phyloP scores from a whole-genome alignment of 805 yeast genomes.

The Nakazawaea molendinolei region DNA sequence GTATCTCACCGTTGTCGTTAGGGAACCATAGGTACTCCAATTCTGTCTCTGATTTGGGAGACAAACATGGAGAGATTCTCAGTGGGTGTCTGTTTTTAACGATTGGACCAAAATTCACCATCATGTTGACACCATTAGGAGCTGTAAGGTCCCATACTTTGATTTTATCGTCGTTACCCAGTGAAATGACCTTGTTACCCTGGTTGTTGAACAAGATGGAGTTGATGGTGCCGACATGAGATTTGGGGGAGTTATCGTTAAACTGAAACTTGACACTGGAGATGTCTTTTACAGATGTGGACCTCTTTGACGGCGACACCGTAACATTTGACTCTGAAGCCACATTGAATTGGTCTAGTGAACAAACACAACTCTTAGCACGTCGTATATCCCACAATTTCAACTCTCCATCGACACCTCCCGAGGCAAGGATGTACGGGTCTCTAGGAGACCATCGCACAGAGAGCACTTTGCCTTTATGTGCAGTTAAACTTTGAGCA shows the following conservation, averaged over 20 bases:
- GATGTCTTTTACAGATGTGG: slow-evolving; percentile 10
- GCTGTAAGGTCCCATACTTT: slow-evolving; percentile 71
- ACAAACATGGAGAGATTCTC: slow-evolving; percentile 47
- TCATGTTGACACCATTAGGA: slow-evolving; percentile 41
- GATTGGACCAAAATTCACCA: slow-evolving; percentile 72
- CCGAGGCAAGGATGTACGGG: slow-evolving; percentile 61
- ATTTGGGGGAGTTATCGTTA: slow-evolving; percentile 31
- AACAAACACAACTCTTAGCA: slow-evolving; percentile 54
- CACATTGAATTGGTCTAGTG: slow-evolving; percentile 42
- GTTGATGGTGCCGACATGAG: slow-evolving; percentile 75
- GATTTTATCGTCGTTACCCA: slow-evolving; percentile 77
- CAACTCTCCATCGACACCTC: slow-evolving; percentile 76
- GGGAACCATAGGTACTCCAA: slow-evolving; percentile 60
- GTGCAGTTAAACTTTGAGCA: slow-evolving; percentile 65
- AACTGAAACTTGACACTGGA: slow-evolving; percentile 8
- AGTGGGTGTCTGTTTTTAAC: slow-evolving; percentile 60
- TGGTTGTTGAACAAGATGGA: slow-evolving; percentile 68
- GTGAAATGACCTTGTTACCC: slow-evolving; percentile 57
- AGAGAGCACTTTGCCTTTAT: slow-evolving; percentile 46
- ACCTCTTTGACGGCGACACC: slow-evolving; percentile 15
- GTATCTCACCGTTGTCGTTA: slow-evolving; percentile 67
- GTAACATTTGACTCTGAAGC: slow-evolving; percentile 18
- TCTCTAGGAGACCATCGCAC: slow-evolving; percentile 73
- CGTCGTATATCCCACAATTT: slow-evolving; percentile 83
- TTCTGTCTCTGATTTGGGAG: slow-evolving; percentile 45